Evolutionary conservation across 805 yeast genomes (phyloP).

Genomic region (Sugiyamaella marilandica): DNA sequence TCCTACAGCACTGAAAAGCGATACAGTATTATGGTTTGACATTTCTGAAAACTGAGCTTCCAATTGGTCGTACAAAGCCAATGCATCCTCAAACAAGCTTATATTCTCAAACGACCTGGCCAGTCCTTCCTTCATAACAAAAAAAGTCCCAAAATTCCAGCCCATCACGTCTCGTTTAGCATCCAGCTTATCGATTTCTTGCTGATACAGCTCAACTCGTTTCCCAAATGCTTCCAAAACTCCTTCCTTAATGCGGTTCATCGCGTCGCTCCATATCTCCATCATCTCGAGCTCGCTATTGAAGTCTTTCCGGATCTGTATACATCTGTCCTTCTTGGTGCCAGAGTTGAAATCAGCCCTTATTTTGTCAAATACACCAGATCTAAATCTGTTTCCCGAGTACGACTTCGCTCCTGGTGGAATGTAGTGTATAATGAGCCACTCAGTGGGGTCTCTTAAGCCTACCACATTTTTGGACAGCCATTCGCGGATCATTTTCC

Average conservation of each 20-base stretch:
- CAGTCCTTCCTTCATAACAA: conserved; percentile 45
- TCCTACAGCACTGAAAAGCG: conserved; percentile 30
- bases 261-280: conserved; percentile 48
- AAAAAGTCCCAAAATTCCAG: conserved; percentile 43
- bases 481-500: conserved; percentile 86
- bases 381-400: conserved; percentile 38
- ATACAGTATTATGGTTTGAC: conserved; percentile 25
- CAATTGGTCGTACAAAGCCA: conserved; percentile 47
- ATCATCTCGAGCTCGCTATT: conserved; percentile 17
- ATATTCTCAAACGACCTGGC: conserved; percentile 52
- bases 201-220: conserved; percentile 41
- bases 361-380: conserved; percentile 51
- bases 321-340: conserved; percentile 34
- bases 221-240: conserved; percentile 49
- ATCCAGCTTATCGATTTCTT: conserved; percentile 37
- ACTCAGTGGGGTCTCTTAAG: conserved; percentile 46
- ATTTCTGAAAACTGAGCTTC: conserved; percentile 30
- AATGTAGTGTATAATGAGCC: conserved; percentile 56
- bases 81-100: conserved; percentile 56
- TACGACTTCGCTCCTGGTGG: conserved; percentile 35
- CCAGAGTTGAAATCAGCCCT: conserved; percentile 45
- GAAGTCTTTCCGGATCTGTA: conserved; percentile 26
- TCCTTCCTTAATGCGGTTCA: conserved; percentile 43
- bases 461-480: conserved; percentile 40
- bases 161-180: conserved; percentile 35